Percentiles rank a stretch among this genome's conserved stretches.
Conservation (phyloP, 2,329 filamentous ascomycete genomes). For the Venturiaceae sp. region DNA sequence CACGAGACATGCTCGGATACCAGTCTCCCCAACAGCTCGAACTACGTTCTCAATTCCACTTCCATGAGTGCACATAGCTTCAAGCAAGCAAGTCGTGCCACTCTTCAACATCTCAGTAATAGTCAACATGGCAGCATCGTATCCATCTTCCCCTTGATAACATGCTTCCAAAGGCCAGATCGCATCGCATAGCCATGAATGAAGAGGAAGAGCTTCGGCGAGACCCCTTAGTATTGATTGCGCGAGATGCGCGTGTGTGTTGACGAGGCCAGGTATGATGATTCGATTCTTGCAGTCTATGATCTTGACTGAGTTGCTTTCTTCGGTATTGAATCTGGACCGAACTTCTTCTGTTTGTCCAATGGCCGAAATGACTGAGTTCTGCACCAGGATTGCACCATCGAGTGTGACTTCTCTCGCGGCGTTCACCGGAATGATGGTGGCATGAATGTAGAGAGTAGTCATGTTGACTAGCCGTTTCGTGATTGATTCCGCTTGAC, state of each 20-base stretch:
- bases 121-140: conserved; percentile 32
- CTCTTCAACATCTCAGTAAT: conserved; percentile 28
- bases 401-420: conserved; percentile 35
- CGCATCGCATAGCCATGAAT: conserved; percentile 41
- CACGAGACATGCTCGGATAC: conserved; percentile 5
- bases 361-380: conserved; percentile 31
- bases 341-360: conserved; percentile 23
- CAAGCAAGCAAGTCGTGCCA: conserved; percentile 35
- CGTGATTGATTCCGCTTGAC: neutral
- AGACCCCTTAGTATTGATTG: conserved; percentile 38
- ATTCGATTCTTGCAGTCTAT: conserved; percentile 32
- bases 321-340: neutral
- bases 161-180: conserved; percentile 40
- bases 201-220: conserved; percentile 40
- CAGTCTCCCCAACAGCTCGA: conserved; percentile 4
- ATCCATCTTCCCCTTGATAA: conserved; percentile 37
- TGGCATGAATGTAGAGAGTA: conserved; percentile 39
- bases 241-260: conserved; percentile 40
- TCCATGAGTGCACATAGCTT: conserved; percentile 32
- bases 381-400: conserved; percentile 34
- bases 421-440: conserved; percentile 42
- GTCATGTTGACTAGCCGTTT: neutral
- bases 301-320: conserved; percentile 9
- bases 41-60: conserved; percentile 1
- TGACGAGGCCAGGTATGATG: conserved; percentile 40